Conservation (phyloP, 345 rosid genomes). For the Psidium guajava region DNA sequence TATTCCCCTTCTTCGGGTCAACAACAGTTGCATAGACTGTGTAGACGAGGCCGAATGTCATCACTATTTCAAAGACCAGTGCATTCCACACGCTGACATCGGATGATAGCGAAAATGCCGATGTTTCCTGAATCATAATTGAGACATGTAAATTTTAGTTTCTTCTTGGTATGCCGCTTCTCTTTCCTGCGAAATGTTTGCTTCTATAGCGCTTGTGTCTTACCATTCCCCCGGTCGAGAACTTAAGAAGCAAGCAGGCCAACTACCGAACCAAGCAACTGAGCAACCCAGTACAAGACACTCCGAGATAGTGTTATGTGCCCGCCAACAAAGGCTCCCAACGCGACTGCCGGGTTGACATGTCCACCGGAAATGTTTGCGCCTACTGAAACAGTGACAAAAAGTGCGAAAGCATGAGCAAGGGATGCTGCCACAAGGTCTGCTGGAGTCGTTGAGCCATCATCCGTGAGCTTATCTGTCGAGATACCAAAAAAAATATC, state of each 20-base stretch:
- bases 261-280: slow-evolving; percentile 39
- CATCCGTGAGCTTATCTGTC: slow-evolving; percentile 43
- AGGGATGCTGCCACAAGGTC: slow-evolving; percentile 52
- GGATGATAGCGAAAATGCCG: slow-evolving; percentile 54
- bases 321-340: slow-evolving; percentile 69
- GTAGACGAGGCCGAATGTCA: slow-evolving; percentile 92
- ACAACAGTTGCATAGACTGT: slow-evolving; percentile 84
- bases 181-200: background rate
- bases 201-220: background rate
- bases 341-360: slow-evolving; percentile 66
- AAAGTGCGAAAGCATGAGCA: slow-evolving; percentile 50
- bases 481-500: background rate
- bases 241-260: slow-evolving; percentile 64
- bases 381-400: slow-evolving; percentile 50
- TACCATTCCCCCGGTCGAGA: slow-evolving; percentile 55
- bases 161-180: background rate
- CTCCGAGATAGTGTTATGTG: slow-evolving; percentile 40
- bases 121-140: slow-evolving; percentile 25
- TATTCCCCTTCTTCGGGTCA: slow-evolving; percentile 80
- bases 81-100: slow-evolving; percentile 74
- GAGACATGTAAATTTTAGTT: background rate
- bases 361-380: slow-evolving; percentile 78
- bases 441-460: slow-evolving; percentile 41
- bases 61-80: slow-evolving; percentile 75
- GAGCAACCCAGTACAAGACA: slow-evolving; percentile 50